Conservation (phyloP, 805 yeast species). For the Yarrowia sp. region DNA sequence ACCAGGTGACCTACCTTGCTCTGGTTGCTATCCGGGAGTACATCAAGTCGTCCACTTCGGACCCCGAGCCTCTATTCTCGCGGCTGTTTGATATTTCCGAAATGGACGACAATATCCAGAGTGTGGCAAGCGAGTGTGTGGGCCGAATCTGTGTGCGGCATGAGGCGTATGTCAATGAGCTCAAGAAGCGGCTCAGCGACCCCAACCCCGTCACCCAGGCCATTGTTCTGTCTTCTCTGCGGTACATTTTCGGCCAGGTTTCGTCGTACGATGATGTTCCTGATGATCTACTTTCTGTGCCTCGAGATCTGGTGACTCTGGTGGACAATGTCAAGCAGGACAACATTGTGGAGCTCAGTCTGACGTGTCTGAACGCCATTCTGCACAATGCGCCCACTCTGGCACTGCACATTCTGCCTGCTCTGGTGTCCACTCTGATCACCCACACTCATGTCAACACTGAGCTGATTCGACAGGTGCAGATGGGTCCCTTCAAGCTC, state of each 20-base stretch:
- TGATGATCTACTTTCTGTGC: conserved; percentile 6
- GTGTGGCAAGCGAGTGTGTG: conserved; percentile 32
- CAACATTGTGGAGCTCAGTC: conserved; percentile 57
- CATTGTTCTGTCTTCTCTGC: conserved; percentile 40
- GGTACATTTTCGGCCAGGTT: conserved; percentile 39
- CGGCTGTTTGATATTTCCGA: conserved; percentile 2
- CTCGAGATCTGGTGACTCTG: conserved; percentile 30
- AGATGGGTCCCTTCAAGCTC: conserved; percentile 86
- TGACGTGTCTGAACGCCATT: conserved; percentile 57
- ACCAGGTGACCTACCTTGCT: neutral
- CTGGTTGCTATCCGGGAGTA: conserved; percentile 18
- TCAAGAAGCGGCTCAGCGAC: conserved; percentile 34
- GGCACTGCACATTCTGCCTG: conserved; percentile 46
- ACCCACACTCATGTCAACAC: conserved; percentile 45
- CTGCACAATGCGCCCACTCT: conserved; percentile 53
- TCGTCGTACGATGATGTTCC: neutral
- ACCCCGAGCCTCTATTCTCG: neutral
- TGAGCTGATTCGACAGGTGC: conserved; percentile 53
- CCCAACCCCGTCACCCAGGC: conserved; percentile 29
- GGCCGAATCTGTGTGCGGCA: conserved; percentile 34
- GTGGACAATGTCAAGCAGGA: conserved; percentile 35
- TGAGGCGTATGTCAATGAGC: conserved; percentile 35
- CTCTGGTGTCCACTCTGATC: conserved; percentile 42
- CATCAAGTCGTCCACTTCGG: conserved; percentile 1
- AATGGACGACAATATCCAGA: conserved; percentile 26